Evolutionary conservation across 805 yeast species (phyloP).

Genomic region (Ogataea parapolymorpha): DNA sequence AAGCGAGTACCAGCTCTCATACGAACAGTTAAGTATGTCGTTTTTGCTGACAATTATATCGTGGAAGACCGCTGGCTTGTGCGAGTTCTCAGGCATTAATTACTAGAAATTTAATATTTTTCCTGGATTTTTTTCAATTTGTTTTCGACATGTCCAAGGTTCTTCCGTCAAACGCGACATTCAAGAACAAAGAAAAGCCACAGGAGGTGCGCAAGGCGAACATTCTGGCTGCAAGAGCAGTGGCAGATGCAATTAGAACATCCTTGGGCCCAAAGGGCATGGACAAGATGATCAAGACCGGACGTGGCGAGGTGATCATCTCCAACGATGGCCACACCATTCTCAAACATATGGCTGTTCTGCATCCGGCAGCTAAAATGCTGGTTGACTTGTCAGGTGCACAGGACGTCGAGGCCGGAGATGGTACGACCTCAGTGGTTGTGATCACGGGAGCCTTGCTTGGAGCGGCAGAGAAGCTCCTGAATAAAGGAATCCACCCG

Average conservation of each 20-base stretch:
- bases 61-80: conserved; percentile 19
- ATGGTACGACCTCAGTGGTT: conserved; percentile 97
- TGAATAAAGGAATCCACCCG: conserved; percentile 92
- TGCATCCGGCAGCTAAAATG: conserved; percentile 99
- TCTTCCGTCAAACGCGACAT: conserved; percentile 74
- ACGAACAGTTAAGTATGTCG: conserved; percentile 51
- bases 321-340: conserved; percentile 99
- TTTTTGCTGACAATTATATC: conserved; percentile 30
- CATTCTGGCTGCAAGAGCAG: conserved; percentile 90
- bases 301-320: conserved; percentile 86
- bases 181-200: conserved; percentile 91
- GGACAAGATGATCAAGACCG: conserved; percentile 98
- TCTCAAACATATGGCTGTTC: conserved; percentile 93
- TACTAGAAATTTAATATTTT: background rate
- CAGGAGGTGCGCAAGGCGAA: conserved; percentile 89
- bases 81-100: conserved; percentile 5
- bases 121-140: conserved; percentile 2
- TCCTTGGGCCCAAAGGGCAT: conserved; percentile 98
- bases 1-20: conserved; percentile 56
- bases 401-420: conserved; percentile 99
- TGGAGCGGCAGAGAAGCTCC: conserved; percentile 90
- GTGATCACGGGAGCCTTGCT: conserved; percentile 90
- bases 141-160: conserved; percentile 18
- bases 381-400: conserved; percentile 94
- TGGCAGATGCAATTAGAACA: conserved; percentile 92